Conservation (phyloP, 805 yeast species). For the Starmerella ratchasimensis region DNA sequence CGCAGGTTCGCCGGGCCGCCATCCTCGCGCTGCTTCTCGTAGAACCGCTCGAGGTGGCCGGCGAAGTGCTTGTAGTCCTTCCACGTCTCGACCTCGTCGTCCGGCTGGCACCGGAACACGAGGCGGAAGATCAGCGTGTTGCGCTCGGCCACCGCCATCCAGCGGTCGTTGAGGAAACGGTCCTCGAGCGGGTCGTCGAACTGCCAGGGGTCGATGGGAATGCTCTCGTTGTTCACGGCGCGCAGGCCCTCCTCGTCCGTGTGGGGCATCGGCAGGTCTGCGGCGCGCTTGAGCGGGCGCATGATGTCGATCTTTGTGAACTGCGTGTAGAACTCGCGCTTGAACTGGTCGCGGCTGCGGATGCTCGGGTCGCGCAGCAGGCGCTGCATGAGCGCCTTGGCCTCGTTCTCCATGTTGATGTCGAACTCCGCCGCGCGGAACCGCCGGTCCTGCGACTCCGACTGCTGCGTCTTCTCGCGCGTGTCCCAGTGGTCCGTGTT, state of each 20-base stretch:
- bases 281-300: constrained; percentile 14
- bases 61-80: constrained; percentile 65
- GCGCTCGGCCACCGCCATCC: constrained; percentile 65
- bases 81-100: constrained; percentile 83
- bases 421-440: constrained; percentile 10
- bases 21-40: constrained; percentile 35
- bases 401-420: constrained; percentile 25
- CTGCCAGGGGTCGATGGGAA: constrained; percentile 66
- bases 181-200: constrained; percentile 78
- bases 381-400: constrained; percentile 14
- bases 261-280: constrained; percentile 15
- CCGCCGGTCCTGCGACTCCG: constrained; percentile 8
- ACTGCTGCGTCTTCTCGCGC: constrained; percentile 26
- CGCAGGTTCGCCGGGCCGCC: constrained; percentile 36
- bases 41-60: constrained; percentile 26
- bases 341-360: constrained; percentile 22
- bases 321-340: constrained; percentile 21
- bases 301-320: constrained; percentile 13
- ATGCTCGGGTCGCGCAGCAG: constrained; percentile 14
- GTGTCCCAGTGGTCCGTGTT: constrained; percentile 41
- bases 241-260: constrained; percentile 19
- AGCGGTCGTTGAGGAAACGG: constrained; percentile 71
- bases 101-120: constrained; percentile 92
- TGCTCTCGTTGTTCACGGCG: constrained; percentile 27
- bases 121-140: constrained; percentile 71